These are phyloP conservation scores for Suhomyces prunicola DNA, from an alignment of 805 yeast species.

Conservation along the genomic window DNA sequence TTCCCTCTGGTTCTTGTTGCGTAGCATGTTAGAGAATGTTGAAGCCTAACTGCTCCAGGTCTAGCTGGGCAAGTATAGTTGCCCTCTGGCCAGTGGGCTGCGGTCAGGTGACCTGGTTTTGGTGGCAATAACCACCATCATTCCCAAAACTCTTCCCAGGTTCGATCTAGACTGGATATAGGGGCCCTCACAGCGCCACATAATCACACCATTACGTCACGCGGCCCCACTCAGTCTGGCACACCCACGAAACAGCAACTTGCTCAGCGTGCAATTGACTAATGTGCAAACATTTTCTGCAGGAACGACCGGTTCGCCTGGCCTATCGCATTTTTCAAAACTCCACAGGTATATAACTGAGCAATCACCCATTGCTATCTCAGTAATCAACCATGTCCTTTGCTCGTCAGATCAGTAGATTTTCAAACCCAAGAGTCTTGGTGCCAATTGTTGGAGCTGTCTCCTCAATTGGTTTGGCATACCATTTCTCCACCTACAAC, in stretches of 20 bases:
- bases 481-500: slow-evolving; percentile 21
- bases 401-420: slow-evolving; percentile 19
- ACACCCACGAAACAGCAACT: neutral
- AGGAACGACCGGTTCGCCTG: neutral
- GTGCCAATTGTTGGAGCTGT: slow-evolving; percentile 30
- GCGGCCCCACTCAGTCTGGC: neutral
- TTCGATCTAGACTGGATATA: neutral
- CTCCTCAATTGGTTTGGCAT: slow-evolving; percentile 34
- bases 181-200: neutral
- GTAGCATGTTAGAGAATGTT: slow-evolving; percentile 1
- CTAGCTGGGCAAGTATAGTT: neutral
- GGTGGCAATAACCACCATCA: neutral
- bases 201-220: neutral
- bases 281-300: neutral
- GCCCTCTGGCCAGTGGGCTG: neutral
- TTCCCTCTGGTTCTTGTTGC: slow-evolving; percentile 35
- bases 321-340: neutral
- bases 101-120: neutral
- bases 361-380: neutral
- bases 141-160: neutral
- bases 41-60: neutral
- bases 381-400: slow-evolving; percentile 20
- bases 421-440: slow-evolving; percentile 24
- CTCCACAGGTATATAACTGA: neutral
- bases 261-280: neutral